Conservation (phyloP, 176 grass and related monocot species). For the Lolium perenne region DNA sequence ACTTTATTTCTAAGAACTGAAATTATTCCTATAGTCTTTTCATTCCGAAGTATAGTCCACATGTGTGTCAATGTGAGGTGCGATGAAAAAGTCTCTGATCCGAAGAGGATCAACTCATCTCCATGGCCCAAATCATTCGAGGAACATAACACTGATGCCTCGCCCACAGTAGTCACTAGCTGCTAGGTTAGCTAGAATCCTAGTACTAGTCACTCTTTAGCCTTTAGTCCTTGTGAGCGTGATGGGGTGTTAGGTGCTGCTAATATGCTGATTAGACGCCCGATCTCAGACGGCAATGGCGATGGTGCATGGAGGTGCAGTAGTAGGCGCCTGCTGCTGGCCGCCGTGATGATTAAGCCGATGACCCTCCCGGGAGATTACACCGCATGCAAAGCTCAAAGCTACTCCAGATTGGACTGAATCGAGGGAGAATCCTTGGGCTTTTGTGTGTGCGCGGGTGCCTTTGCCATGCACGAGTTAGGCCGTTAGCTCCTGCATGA, state of each 20-base stretch:
- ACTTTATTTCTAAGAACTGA: background rate
- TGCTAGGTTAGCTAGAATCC: background rate
- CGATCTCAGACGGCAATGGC: conserved; percentile 31
- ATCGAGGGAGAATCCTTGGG: conserved; percentile 33
- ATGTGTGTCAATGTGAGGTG: background rate
- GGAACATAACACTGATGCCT: background rate
- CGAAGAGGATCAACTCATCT: background rate
- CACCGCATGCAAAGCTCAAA: conserved; percentile 28
- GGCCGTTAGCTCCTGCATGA: conserved; percentile 45
- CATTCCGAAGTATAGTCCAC: too few relatives aligned
- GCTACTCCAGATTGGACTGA: background rate
- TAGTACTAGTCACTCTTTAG: conserved; percentile 1
- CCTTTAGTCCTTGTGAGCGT: background rate
- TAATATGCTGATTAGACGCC: background rate
- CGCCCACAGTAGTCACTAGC: background rate
- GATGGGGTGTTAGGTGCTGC: conserved; percentile 20
- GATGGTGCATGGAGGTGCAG: conserved; percentile 30
- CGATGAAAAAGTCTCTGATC: background rate
- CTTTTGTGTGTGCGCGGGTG: background rate
- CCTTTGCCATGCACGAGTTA: conserved; percentile 51
- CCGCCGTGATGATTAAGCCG: conserved; percentile 31
- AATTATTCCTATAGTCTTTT: background rate
- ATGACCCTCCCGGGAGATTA: background rate
- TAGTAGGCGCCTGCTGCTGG: conserved; percentile 36
- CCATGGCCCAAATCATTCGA: background rate